Base-by-base conservation (phyloP, 805 yeast species). In the Saccharomyces jurei region DNA sequence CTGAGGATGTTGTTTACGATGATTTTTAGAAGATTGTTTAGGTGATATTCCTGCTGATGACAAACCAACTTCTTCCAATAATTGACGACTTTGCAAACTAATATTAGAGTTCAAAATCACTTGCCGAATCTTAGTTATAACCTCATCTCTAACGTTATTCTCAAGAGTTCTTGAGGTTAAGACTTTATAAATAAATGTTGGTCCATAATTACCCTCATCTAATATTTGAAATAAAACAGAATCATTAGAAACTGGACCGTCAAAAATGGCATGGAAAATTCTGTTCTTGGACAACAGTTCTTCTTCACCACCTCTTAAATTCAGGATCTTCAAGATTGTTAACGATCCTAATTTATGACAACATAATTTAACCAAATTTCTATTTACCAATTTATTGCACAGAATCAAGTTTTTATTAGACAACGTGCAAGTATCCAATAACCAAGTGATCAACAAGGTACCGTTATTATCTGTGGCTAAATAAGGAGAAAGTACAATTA, bases 61-160 rank as follows among this genome's bases (percentile, higher is more conserved):
- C 51, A 91, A 73, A 2, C 97, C 97, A 58, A 90, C 91, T 69
- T 92, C 98, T 61, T 92, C 98, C 79, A 91, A 80, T 54, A 94
- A 74, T 59, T 96, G 82, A 65, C 88, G 87, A 70, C 89, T 88
- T 36, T 86, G 87, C 66, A 87, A 96, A 22, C 67, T 60, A 41
- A 85, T 76, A 55, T 81, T 82, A 62, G 80, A 69, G 50, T 85
- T 86, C 47, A 82, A 71, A 55, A 91, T 73, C 6, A 84, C 80
- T 49, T 78, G 73, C 57, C 89, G 80, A 21, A 87, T 82, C 67
- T 84, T 86, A 50, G 75, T 73, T 25, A 81, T 70, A 4, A 88
- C 78, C 54, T 78, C 80, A 56, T 77, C 80, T 56, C 84, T 84
- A 55, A 79, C 71, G 47, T 77, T 80, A 26, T 74, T 76, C 53